These are phyloP conservation scores for Aquilaria yunnanensis DNA, from an alignment of 345 rosid species.

Conservation along the genomic window DNA sequence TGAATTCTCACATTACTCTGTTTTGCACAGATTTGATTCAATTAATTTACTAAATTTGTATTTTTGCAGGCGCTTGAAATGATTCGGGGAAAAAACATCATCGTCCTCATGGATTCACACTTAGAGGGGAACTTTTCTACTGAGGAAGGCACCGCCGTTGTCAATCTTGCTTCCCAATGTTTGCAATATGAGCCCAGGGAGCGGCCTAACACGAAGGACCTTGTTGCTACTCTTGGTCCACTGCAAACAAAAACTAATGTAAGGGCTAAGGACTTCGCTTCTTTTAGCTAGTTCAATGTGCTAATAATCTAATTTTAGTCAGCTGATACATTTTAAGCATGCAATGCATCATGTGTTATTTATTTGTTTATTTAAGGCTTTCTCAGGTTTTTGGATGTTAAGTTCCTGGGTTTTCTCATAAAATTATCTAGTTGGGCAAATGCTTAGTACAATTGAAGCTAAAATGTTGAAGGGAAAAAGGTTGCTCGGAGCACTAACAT, in stretches of 20 bases:
- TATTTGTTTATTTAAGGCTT: too few relatives aligned
- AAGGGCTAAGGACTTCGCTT: slow-evolving; percentile 32
- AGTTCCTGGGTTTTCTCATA: too few relatives aligned
- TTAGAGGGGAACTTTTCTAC: slow-evolving; percentile 84
- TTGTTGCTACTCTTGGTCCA: slow-evolving; percentile 65
- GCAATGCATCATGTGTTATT: too few relatives aligned
- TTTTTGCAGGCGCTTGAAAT: slow-evolving; percentile 82
- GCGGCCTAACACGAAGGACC: slow-evolving; percentile 80
- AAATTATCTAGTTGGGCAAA: too few relatives aligned
- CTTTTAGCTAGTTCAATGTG: slow-evolving; percentile 1
- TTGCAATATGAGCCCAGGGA: slow-evolving; percentile 94
- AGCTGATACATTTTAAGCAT: too few relatives aligned
- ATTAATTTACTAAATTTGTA: slow-evolving; percentile 12
- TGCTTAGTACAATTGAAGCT: too few relatives aligned
- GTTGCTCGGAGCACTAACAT: too few relatives aligned
- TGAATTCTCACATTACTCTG: background rate
- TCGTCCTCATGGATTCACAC: slow-evolving; percentile 84
- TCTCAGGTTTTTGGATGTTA: too few relatives aligned
- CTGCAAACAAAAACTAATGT: slow-evolving; percentile 82
- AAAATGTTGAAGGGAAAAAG: too few relatives aligned
- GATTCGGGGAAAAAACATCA: slow-evolving; percentile 77
- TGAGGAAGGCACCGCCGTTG: slow-evolving; percentile 81
- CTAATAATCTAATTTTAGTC: background rate
- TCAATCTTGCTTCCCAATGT: slow-evolving; percentile 78
- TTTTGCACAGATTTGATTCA: background rate